Percentiles rank a stretch among this genome's conserved stretches.
phyloP scores from a whole-genome alignment of 2,329 filamentous ascomycete species.

The Ilyonectria robusta region DNA sequence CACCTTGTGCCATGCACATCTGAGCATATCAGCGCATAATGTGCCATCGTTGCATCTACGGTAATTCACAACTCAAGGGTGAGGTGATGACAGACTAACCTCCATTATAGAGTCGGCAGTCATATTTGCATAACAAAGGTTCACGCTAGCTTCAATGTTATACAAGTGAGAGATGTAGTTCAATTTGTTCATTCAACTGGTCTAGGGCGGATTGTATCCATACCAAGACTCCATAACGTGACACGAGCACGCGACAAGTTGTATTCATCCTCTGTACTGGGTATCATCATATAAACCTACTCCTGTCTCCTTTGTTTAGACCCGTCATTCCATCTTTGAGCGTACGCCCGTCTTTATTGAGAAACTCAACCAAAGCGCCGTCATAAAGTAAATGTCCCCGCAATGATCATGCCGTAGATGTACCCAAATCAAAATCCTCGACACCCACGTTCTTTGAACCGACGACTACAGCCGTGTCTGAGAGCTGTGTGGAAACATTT shows the following conservation, averaged over 20 bases:
- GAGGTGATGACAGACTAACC: too few species aligned
- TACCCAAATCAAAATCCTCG: background rate
- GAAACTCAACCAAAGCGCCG: background rate
- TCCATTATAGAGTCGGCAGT: too few species aligned
- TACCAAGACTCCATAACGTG: background rate
- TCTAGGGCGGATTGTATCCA: background rate
- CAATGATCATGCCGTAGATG: background rate
- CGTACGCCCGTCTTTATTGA: background rate
- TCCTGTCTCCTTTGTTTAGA: background rate
- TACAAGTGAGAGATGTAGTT: background rate
- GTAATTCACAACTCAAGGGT: too few species aligned
- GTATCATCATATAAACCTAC: constrained; percentile 10
- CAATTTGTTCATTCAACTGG: background rate
- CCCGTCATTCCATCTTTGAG: background rate
- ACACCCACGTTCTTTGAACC: background rate
- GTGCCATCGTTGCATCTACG: too few species aligned
- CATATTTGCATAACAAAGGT: too few species aligned
- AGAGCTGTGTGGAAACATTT: constrained; percentile 35
- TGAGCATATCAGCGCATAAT: too few species aligned
- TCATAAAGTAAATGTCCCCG: background rate
- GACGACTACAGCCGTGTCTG: background rate
- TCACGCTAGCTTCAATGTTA: background rate
- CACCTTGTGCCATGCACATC: too few species aligned
- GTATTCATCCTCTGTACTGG: constrained; percentile 4
- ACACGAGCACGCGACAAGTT: background rate